Conservation (phyloP, 208 protist genomes). For the Zelonia costaricensis region DNA sequence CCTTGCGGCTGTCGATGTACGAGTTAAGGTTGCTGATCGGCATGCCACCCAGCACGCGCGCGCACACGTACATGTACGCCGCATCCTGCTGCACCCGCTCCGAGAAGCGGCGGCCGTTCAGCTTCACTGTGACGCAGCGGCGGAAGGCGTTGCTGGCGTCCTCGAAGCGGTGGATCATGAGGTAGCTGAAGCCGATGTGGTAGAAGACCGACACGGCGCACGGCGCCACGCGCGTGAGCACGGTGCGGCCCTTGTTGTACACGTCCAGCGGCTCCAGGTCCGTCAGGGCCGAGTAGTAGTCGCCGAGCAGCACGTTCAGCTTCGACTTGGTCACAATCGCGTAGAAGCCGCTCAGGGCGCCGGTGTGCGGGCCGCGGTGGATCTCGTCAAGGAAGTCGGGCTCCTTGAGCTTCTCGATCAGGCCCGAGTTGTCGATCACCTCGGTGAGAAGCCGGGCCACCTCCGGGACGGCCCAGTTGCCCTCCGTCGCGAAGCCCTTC, state of each 20-base stretch:
- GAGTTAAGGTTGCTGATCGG: conserved; percentile 65
- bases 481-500: conserved; percentile 61
- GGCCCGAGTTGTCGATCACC: conserved; percentile 58
- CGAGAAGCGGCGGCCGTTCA: conserved; percentile 75
- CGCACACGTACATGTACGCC: conserved; percentile 81
- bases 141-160: conserved; percentile 85
- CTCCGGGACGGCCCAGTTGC: conserved; percentile 74
- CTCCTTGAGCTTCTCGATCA: conserved; percentile 51
- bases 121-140: conserved; percentile 67
- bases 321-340: conserved; percentile 78
- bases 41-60: conserved; percentile 85
- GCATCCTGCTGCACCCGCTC: conserved; percentile 84
- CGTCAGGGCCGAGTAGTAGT: conserved; percentile 83
- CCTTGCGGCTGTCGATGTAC: conserved; percentile 58
- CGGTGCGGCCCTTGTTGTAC: conserved; percentile 60
- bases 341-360: conserved; percentile 80
- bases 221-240: conserved; percentile 66
- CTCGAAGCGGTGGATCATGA: conserved; percentile 91
- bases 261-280: conserved; percentile 71
- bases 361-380: conserved; percentile 36
- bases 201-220: conserved; percentile 84
- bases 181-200: conserved; percentile 90
- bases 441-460: conserved; percentile 56
- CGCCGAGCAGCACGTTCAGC: conserved; percentile 81
- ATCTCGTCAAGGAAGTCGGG: conserved; percentile 48